These are phyloP conservation scores for Patellifolia procumbens DNA, from an alignment of 179 eudicot species.

Conservation along the genomic window DNA sequence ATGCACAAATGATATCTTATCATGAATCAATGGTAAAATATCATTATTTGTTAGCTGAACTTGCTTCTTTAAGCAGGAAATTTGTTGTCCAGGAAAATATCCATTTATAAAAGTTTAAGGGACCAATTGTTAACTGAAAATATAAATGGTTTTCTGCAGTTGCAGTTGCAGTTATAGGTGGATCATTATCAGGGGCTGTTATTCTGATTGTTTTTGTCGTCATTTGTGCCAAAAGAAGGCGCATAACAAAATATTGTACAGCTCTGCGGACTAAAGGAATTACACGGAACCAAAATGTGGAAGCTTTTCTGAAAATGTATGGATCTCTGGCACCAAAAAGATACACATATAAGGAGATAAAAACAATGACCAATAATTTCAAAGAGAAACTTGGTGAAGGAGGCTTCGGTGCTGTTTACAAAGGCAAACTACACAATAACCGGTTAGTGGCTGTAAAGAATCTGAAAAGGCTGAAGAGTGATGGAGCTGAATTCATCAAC, in stretches of 20 bases:
- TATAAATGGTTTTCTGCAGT: neutral
- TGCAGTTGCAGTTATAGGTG: neutral
- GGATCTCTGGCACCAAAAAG: slow-evolving; percentile 27
- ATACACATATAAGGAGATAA: slow-evolving; percentile 18
- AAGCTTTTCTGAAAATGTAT: slow-evolving; percentile 30
- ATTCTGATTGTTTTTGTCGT: neutral
- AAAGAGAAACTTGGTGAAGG: slow-evolving; percentile 36
- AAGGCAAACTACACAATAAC: slow-evolving; percentile 23
- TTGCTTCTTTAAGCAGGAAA: neutral
- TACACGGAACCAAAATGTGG: slow-evolving; percentile 23
- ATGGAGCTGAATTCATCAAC: slow-evolving; percentile 35
- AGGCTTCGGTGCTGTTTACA: slow-evolving; percentile 34
- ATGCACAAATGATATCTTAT: too few relatives aligned
- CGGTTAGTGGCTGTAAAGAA: slow-evolving; percentile 32
- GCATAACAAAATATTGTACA: neutral
- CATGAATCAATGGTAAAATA: too few relatives aligned
- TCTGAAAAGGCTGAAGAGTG: slow-evolving; percentile 22
- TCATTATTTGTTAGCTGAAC: neutral
- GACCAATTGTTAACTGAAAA: neutral
- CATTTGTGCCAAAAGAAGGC: slow-evolving; percentile 7
- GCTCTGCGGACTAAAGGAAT: neutral
- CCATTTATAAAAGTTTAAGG: neutral
- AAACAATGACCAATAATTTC: slow-evolving; percentile 29
- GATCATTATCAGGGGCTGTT: neutral
- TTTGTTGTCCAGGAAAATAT: too few relatives aligned